phyloP scores from a whole-genome alignment of 2,329 filamentous ascomycete genomes.

The Monosporascus cannonballus region DNA sequence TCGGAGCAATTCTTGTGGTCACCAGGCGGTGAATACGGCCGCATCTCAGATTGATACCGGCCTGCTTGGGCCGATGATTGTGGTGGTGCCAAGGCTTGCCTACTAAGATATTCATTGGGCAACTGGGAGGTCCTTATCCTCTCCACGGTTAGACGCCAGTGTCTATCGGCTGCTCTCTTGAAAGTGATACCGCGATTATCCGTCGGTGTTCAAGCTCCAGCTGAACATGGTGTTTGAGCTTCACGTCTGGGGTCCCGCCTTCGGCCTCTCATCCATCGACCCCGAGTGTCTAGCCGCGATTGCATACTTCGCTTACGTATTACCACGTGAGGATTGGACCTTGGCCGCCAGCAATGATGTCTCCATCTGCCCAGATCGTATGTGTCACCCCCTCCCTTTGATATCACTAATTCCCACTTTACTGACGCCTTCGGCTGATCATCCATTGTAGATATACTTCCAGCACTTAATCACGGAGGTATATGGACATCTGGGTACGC shows the following conservation, averaged over 20 bases:
- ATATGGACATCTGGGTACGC: constrained; percentile 55
- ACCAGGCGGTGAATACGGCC: too few relatives aligned
- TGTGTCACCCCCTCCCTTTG: constrained; percentile 26
- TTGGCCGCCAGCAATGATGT: constrained; percentile 70
- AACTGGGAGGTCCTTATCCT: too few relatives aligned
- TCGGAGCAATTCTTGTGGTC: too few relatives aligned
- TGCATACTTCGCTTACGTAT: constrained; percentile 62
- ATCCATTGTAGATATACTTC: constrained; percentile 41
- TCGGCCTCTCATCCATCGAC: constrained; percentile 84
- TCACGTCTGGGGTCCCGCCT: constrained; percentile 86
- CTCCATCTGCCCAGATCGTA: constrained; percentile 64
- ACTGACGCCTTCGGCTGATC: constrained; percentile 15
- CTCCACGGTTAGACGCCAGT: background rate
- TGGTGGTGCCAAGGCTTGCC: too few relatives aligned
- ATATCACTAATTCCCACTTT: constrained; percentile 8
- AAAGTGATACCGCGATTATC: background rate
- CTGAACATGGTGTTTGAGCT: constrained; percentile 55
- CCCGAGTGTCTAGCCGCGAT: constrained; percentile 82
- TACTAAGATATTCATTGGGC: too few relatives aligned
- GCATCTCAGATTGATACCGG: too few relatives aligned
- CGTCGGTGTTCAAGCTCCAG: background rate
- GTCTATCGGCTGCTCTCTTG: background rate
- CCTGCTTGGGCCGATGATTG: too few relatives aligned
- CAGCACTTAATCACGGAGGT: constrained; percentile 45
- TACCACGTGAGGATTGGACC: constrained; percentile 57